Percentiles rank a stretch among this genome's conserved stretches.
Conservation (phyloP, 768 basidiomycete species). For the Russula virescens region DNA sequence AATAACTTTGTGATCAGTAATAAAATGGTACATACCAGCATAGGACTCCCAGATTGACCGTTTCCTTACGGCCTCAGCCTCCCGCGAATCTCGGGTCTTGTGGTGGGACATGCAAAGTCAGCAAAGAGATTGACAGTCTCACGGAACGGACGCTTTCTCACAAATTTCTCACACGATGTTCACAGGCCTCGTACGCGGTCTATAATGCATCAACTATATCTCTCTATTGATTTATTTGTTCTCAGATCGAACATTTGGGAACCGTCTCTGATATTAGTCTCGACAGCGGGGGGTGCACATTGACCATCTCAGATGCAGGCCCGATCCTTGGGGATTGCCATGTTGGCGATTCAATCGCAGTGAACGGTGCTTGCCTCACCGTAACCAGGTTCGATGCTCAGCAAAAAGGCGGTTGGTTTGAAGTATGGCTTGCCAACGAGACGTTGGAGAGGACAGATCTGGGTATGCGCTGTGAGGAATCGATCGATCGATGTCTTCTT, state of each 20-base stretch:
- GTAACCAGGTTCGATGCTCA: conserved; percentile 75
- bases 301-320: conserved; percentile 66
- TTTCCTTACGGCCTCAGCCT: conserved; percentile 26
- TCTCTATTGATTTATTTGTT: conserved; percentile 5
- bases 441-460: conserved; percentile 87
- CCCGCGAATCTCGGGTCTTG: neutral
- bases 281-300: conserved; percentile 73
- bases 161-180: conserved; percentile 41
- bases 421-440: conserved; percentile 94
- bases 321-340: conserved; percentile 83
- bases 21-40: conserved; percentile 31
- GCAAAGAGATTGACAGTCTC: neutral
- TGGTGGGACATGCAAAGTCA: conserved; percentile 4
- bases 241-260: conserved; percentile 86
- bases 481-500: neutral
- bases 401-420: conserved; percentile 73
- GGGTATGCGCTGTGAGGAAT: conserved; percentile 42
- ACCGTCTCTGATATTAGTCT: conserved; percentile 57
- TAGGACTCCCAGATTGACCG: conserved; percentile 41
- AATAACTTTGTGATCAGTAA: conserved; percentile 1
- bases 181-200: conserved; percentile 61
- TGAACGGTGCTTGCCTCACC: conserved; percentile 77
- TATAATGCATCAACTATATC: neutral
- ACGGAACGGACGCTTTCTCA: conserved; percentile 1
- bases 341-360: conserved; percentile 90